phyloP scores from a whole-genome alignment of 2,329 filamentous ascomycete genomes.

The Pseudogymnoascus sp. region DNA sequence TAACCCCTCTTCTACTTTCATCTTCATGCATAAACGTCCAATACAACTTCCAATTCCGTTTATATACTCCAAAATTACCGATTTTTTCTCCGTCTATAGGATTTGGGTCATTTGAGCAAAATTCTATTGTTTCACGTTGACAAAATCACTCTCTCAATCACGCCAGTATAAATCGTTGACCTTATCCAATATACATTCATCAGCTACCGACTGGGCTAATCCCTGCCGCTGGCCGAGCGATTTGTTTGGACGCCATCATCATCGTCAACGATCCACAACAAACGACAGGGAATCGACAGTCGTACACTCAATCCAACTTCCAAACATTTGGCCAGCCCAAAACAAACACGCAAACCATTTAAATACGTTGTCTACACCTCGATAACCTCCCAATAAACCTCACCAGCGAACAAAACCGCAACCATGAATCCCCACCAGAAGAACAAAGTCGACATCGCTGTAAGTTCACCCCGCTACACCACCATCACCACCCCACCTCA shows the following conservation, averaged over 20 bases:
- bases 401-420: not conserved
- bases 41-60: not conserved
- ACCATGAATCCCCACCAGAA: slow-evolving; percentile 93
- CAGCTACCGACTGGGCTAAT: slow-evolving; percentile 1
- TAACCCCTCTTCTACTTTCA: slow-evolving; percentile 6
- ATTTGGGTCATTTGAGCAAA: not conserved
- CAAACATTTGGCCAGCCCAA: not conserved
- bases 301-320: slow-evolving; percentile 7
- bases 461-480: slow-evolving; percentile 43
- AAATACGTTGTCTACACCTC: not conserved
- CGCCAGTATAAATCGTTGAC: not conserved
- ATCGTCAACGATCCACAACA: slow-evolving; percentile 5
- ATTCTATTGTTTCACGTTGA: not conserved
- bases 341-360: not conserved
- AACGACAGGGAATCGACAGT: not conserved
- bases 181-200: not conserved
- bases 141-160: not conserved
- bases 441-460: slow-evolving; percentile 96
- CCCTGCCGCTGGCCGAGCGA: slow-evolving; percentile 4
- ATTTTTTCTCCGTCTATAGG: not conserved
- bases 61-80: not conserved
- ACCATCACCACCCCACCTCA: not conserved
- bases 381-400: not conserved
- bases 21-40: slow-evolving; percentile 5
- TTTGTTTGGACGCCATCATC: slow-evolving; percentile 9